Conservation (phyloP, 2,329 filamentous ascomycete species). For the Microdochium bolleyi region DNA sequence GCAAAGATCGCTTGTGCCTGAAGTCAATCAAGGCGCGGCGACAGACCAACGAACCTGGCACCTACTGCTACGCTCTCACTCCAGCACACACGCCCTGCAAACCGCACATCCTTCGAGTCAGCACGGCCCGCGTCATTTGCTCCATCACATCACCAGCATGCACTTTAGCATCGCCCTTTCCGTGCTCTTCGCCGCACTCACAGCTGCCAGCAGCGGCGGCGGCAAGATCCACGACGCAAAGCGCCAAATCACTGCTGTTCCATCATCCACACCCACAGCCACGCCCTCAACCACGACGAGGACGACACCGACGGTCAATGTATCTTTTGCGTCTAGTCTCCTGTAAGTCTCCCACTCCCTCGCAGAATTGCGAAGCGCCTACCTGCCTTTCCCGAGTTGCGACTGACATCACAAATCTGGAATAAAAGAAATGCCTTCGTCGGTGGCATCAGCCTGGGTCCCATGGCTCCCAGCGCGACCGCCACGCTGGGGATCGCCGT, state of each 20-base stretch:
- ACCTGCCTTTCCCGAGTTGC: too few species aligned
- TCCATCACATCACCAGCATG: background rate
- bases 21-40: too few species aligned
- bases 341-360: background rate
- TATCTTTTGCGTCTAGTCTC: background rate
- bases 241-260: background rate
- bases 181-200: background rate
- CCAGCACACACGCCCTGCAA: too few species aligned
- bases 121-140: too few species aligned
- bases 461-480: conserved; percentile 1
- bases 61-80: too few species aligned
- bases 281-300: background rate
- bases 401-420: too few species aligned
- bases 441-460: background rate
- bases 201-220: background rate
- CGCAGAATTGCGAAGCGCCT: too few species aligned
- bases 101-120: too few species aligned
- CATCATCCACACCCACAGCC: background rate
- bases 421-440: background rate
- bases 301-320: background rate
- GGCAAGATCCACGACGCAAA: background rate
- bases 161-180: background rate
- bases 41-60: too few species aligned
- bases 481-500: conserved; percentile 1
- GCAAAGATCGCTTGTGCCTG: too few species aligned